Evolutionary conservation across 164 flowering plant species (phyloP).

Genomic region (Taxillus chinensis): DNA sequence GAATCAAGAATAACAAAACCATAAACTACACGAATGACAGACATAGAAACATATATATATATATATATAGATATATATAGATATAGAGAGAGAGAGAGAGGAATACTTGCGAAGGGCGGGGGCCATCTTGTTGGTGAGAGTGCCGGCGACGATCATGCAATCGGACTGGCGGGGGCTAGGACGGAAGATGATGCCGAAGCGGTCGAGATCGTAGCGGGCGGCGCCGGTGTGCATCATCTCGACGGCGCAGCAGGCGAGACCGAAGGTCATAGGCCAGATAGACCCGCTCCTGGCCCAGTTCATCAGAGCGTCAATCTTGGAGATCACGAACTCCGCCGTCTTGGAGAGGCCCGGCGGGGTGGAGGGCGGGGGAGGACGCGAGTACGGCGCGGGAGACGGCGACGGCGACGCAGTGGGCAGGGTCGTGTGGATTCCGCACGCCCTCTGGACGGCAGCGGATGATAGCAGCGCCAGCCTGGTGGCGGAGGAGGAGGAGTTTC

Average conservation of each 20-base stretch:
- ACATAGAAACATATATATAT: no score
- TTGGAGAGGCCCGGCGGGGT: slow-evolving; percentile 50
- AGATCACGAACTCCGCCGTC: slow-evolving; percentile 83
- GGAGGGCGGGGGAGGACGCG: slow-evolving; percentile 43
- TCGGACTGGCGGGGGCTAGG: slow-evolving; percentile 96
- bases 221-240: slow-evolving; percentile 99
- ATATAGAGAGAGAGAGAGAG: slow-evolving; percentile 2
- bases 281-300: slow-evolving; percentile 96
- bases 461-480: slow-evolving; percentile 34
- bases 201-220: slow-evolving; percentile 88
- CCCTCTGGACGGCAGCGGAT: slow-evolving; percentile 11
- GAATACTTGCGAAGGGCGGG: slow-evolving; percentile 91
- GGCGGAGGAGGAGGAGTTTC: slow-evolving; percentile 21
- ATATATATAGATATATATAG: not conserved
- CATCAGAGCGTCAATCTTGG: slow-evolving; percentile 92
- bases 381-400: slow-evolving; percentile 19
- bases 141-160: slow-evolving; percentile 97
- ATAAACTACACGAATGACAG: no score
- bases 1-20: no score
- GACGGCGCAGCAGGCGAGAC: slow-evolving; percentile 97
- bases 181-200: slow-evolving; percentile 89
- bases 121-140: slow-evolving; percentile 99
- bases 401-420: slow-evolving; percentile 23
- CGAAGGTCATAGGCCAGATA: slow-evolving; percentile 99
- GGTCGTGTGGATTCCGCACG: slow-evolving; percentile 28